Conservation (phyloP, 2,329 filamentous ascomycete genomes). For the Ophiostoma angusticollis region DNA sequence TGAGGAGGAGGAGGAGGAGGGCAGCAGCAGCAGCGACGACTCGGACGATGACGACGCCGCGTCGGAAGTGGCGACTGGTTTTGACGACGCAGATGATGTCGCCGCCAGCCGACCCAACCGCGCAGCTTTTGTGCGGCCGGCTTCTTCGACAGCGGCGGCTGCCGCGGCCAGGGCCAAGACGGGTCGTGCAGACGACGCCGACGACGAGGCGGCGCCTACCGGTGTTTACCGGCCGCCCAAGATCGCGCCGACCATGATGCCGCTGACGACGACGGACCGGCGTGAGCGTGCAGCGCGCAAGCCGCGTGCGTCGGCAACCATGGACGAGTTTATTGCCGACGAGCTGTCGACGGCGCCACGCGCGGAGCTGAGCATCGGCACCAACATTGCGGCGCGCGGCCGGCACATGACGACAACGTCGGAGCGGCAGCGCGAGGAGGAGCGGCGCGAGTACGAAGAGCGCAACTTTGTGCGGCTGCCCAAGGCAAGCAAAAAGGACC, state of each 20-base stretch:
- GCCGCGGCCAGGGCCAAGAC: slow-evolving; percentile 14
- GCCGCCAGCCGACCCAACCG: slow-evolving; percentile 21
- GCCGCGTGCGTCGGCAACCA: slow-evolving; percentile 62
- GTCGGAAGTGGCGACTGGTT: slow-evolving; percentile 6
- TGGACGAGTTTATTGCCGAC: slow-evolving; percentile 82
- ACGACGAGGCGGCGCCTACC: slow-evolving; percentile 13
- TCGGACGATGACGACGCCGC: slow-evolving; percentile 13
- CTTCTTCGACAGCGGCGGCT: background rate
- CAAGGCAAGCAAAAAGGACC: slow-evolving; percentile 77
- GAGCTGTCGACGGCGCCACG: slow-evolving; percentile 74
- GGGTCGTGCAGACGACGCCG: slow-evolving; percentile 19
- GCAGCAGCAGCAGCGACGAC: slow-evolving; percentile 22
- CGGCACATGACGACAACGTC: slow-evolving; percentile 64
- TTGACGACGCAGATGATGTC: slow-evolving; percentile 5
- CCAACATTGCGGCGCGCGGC: slow-evolving; percentile 69
- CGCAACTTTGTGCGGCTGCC: slow-evolving; percentile 81
- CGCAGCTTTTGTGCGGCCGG: slow-evolving; percentile 24
- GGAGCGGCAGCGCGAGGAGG: slow-evolving; percentile 64
- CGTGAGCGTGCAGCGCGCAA: slow-evolving; percentile 49
- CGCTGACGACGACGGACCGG: slow-evolving; percentile 54
- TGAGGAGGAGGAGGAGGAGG: slow-evolving; percentile 25
- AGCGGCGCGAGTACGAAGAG: slow-evolving; percentile 81
- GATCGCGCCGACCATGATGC: slow-evolving; percentile 78
- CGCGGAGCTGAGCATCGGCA: slow-evolving; percentile 82
- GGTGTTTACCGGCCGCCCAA: slow-evolving; percentile 82